Evolutionary conservation across 1,284 basidiomycete species (phyloP).

Genomic region (Bjerkandera adusta): DNA sequence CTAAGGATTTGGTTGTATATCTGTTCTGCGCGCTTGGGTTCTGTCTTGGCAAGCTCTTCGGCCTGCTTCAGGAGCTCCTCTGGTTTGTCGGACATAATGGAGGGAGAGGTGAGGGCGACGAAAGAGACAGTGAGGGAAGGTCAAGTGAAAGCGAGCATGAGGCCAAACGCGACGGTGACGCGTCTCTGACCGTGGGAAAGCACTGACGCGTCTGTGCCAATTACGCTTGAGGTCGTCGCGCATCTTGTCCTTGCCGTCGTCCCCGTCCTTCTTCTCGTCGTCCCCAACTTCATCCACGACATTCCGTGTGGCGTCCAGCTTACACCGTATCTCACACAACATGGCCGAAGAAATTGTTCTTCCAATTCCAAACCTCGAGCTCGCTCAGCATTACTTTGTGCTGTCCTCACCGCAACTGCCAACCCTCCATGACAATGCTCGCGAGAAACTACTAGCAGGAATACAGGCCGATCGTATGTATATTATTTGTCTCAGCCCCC

Average conservation of each 20-base stretch:
- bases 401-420: conserved; percentile 62
- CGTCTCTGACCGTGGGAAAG: conserved; percentile 37
- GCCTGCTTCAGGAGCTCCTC: conserved; percentile 54
- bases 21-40: conserved; percentile 55
- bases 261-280: conserved; percentile 3
- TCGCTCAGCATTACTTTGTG: conserved; percentile 78
- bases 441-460: conserved; percentile 66
- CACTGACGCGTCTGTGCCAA: conserved; percentile 31
- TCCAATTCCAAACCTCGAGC: conserved; percentile 81
- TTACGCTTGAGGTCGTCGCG: conserved; percentile 9
- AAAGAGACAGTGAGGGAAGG: conserved; percentile 8
- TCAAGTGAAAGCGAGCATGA: conserved; percentile 13
- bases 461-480: conserved; percentile 83
- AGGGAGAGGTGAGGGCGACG: conserved; percentile 19
- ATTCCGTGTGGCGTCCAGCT: neutral
- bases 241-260: conserved; percentile 3
- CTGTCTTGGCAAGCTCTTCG: conserved; percentile 34
- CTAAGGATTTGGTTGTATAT: conserved; percentile 72
- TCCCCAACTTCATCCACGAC: conserved; percentile 1
- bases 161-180: conserved; percentile 33
- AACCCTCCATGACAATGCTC: conserved; percentile 67
- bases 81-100: conserved; percentile 29
- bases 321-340: conserved; percentile 11
- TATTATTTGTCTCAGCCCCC: neutral
- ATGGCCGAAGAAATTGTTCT: conserved; percentile 87